Base-by-base conservation (phyloP, 805 yeast genomes). In the Pichia cabralensis region DNA sequence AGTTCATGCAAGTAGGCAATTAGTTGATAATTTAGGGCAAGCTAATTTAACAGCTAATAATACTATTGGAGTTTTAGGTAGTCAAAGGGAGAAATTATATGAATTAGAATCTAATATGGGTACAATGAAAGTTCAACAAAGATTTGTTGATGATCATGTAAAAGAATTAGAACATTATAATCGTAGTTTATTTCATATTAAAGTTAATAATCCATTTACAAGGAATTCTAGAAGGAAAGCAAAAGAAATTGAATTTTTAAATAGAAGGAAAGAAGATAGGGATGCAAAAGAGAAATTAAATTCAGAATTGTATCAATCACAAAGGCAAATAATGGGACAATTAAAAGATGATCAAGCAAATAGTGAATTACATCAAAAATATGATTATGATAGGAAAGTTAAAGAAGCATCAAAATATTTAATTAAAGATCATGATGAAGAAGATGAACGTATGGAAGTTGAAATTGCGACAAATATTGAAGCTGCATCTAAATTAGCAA, bases 361-460 rank as follows among this genome's bases (percentile, higher is more conserved):
- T 11, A 52, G 59, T 1, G 62, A 60, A 13, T 39, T 58, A 15
- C 49, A 46, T 28, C 52, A 52, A 27, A 71, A 73, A 50, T 71
- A 71, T 42, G 68, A 64, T 35, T 71, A 72, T 33, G 74, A 74
- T 35, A 56, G 62, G 43, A 58, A 67, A 42, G 66, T 74, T 31
- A 63, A 64, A 13, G 76, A 74, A 25, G 80, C 94, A 2, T 62
- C 72, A 38, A 62, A 74, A 44, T 86, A 80, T 58, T 83, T 82
- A 48, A 82, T 84, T 47, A 96, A 85, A 52, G 81, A 80, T 31
- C 55, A 50, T 15, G 96, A 89, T 57, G 76, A 76, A 32, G 96
- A 89, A 54, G 97, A 92, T 56, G 95, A 86, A 48, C 92, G 78
- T 46, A 73, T 85, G 73, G 97, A 89, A 53, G 72, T 79, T 42